Percentiles rank a stretch among this genome's conserved stretches.
These are phyloP conservation scores for Porphyrellus cyaneotinctus DNA, from an alignment of 768 basidiomycete genomes.

Conservation along the genomic window DNA sequence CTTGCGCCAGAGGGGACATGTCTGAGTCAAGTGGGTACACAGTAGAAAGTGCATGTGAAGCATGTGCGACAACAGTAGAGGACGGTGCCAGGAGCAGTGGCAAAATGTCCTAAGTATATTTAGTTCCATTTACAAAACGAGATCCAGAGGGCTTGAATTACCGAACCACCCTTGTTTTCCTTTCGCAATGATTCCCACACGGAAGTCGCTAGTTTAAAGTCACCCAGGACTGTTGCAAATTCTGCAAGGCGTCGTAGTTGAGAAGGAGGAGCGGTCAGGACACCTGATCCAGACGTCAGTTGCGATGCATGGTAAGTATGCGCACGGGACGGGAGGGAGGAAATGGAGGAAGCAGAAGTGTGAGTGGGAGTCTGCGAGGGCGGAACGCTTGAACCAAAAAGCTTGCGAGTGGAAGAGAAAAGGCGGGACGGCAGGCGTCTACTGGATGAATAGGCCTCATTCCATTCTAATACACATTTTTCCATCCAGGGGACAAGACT, in stretches of 20 bases:
- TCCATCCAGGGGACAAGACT: slow-evolving; percentile 97
- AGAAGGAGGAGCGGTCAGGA: slow-evolving; percentile 41
- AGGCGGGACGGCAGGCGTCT: slow-evolving; percentile 77
- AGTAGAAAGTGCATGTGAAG: slow-evolving; percentile 52
- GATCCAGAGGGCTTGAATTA: slow-evolving; percentile 29
- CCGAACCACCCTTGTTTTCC: slow-evolving; percentile 84
- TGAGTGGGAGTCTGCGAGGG: slow-evolving; percentile 42
- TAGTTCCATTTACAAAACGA: slow-evolving; percentile 5
- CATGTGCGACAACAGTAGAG: slow-evolving; percentile 56
- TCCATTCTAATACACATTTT: slow-evolving; percentile 89
- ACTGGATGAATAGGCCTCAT: slow-evolving; percentile 79
- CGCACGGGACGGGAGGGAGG: slow-evolving; percentile 36
- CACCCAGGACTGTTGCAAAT: slow-evolving; percentile 89
- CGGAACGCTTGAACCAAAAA: slow-evolving; percentile 66
- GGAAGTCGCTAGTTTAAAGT: slow-evolving; percentile 74
- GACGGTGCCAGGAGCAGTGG: slow-evolving; percentile 70
- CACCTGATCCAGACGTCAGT: slow-evolving; percentile 18
- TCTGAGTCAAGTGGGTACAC: slow-evolving; percentile 45
- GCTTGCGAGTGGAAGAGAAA: slow-evolving; percentile 80
- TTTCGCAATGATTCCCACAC: slow-evolving; percentile 88
- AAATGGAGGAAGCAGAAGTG: slow-evolving; percentile 36
- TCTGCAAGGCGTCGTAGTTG: slow-evolving; percentile 90
- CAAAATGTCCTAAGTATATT: slow-evolving; percentile 65
- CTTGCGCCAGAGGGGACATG: slow-evolving; percentile 56
- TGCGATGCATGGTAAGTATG: slow-evolving; percentile 36